These are phyloP conservation scores for Peronospora farinosa DNA, from an alignment of 352 stramenopile species.

Conservation along the genomic window DNA sequence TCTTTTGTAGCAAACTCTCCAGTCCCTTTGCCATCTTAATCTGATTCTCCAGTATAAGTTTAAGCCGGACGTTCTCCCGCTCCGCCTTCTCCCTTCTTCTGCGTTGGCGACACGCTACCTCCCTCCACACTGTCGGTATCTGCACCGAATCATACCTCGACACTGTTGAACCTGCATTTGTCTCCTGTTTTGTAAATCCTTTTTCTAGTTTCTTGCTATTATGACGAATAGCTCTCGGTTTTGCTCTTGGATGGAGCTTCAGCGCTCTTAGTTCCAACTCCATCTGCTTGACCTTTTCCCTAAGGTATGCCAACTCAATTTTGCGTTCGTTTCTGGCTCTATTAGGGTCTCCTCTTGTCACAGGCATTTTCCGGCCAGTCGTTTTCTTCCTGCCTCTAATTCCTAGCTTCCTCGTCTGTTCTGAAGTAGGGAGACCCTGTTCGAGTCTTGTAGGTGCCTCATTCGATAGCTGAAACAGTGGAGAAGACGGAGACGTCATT, in stretches of 20 bases:
- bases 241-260: constrained; percentile 20
- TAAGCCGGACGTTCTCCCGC: constrained; percentile 44
- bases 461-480: constrained; percentile 14
- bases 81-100: constrained; percentile 36
- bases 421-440: constrained; percentile 10
- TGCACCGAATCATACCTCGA: constrained; percentile 20
- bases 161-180: constrained; percentile 3
- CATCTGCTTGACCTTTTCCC: constrained; percentile 57
- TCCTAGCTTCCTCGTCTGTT: constrained; percentile 8
- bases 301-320: constrained; percentile 62
- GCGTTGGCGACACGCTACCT: constrained; percentile 35
- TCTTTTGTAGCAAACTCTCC: constrained; percentile 30
- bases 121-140: constrained; percentile 27
- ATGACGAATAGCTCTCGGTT: constrained; percentile 31
- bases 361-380: constrained; percentile 33
- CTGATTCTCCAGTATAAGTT: constrained; percentile 43
- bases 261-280: constrained; percentile 54
- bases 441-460: constrained; percentile 9
- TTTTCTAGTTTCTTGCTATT: constrained; percentile 6
- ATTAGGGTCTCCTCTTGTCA: constrained; percentile 35
- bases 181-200: neutral
- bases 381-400: constrained; percentile 30
- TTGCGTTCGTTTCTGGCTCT: constrained; percentile 39
- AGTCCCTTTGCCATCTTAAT: constrained; percentile 29
- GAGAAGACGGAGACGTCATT: constrained; percentile 8